Percentiles rank a stretch among this genome's conserved stretches.
Conservation (phyloP, 805 yeast species). For the Kuraishia ogatae region DNA sequence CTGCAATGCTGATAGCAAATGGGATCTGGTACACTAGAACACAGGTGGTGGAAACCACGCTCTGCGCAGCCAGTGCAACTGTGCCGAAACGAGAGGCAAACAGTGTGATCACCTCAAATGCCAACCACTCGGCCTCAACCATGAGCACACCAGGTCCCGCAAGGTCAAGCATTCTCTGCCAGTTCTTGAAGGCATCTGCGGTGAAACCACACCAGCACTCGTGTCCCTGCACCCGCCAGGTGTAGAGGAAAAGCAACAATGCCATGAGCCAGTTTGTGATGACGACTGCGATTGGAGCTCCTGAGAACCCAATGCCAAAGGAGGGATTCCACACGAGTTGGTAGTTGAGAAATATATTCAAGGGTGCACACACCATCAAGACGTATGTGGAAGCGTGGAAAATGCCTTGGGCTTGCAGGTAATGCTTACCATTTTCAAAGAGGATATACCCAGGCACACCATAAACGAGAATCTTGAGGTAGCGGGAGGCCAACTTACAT, state of each 20-base stretch:
- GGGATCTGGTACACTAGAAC: constrained; percentile 66
- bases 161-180: constrained; percentile 55
- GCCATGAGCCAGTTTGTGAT: constrained; percentile 70
- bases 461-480: constrained; percentile 43
- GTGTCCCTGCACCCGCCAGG: constrained; percentile 32
- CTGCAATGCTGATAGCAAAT: constrained; percentile 67
- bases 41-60: constrained; percentile 61
- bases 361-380: constrained; percentile 61
- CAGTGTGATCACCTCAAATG: constrained; percentile 67
- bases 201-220: constrained; percentile 30
- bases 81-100: constrained; percentile 60
- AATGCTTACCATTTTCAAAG: constrained; percentile 68
- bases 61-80: constrained; percentile 61
- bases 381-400: constrained; percentile 77
- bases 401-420: constrained; percentile 67
- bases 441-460: constrained; percentile 62
- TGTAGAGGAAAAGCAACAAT: constrained; percentile 38
- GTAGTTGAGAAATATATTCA: constrained; percentile 61
- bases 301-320: constrained; percentile 55
- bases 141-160: constrained; percentile 69
- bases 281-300: constrained; percentile 72
- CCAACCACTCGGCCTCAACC: constrained; percentile 75
- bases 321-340: constrained; percentile 54
- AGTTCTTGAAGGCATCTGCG: constrained; percentile 35
- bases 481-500: constrained; percentile 46